These are phyloP conservation scores for Staphylotrichum longicolle DNA, from an alignment of 495 filamentous ascomycete species.

Conservation along the genomic window DNA sequence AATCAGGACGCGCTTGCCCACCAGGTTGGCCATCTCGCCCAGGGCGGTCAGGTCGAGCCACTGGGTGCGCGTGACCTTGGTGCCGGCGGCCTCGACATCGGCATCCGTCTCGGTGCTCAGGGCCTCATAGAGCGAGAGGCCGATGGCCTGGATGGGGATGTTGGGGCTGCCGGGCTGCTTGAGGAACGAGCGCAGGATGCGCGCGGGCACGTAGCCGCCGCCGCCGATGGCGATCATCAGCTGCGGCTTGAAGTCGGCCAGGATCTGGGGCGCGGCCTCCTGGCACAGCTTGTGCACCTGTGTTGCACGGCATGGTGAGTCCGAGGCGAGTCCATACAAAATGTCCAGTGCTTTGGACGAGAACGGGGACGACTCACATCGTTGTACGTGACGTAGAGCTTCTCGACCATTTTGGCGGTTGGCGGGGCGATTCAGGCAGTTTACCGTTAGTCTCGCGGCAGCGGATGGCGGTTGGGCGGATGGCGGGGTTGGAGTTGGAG, in stretches of 20 bases:
- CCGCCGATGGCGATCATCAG: conserved; percentile 99
- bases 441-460: conserved; percentile 2
- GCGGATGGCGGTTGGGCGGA: neutral
- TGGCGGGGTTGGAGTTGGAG: conserved; percentile 2
- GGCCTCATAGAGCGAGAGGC: conserved; percentile 92
- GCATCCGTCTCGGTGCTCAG: conserved; percentile 58
- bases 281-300: conserved; percentile 98
- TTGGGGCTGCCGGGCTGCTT: conserved; percentile 84
- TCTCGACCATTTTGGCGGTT: conserved; percentile 67
- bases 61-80: conserved; percentile 95
- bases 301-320: neutral
- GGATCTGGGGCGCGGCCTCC: conserved; percentile 72
- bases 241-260: conserved; percentile 80
- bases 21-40: conserved; percentile 81
- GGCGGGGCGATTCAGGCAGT: conserved; percentile 3
- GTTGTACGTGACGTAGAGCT: conserved; percentile 94
- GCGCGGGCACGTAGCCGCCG: conserved; percentile 94
- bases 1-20: conserved; percentile 96
- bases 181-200: conserved; percentile 96
- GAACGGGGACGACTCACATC: conserved; percentile 57
- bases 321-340: too few species aligned
- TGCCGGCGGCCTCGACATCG: conserved; percentile 68
- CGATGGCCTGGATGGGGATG: conserved; percentile 99
- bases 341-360: too few species aligned
- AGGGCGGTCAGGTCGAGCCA: conserved; percentile 92